Percentiles rank a stretch among this genome's conserved stretches.
Conservation (phyloP, 139 green algal species). For the Astrephomene gubernaculifera region DNA sequence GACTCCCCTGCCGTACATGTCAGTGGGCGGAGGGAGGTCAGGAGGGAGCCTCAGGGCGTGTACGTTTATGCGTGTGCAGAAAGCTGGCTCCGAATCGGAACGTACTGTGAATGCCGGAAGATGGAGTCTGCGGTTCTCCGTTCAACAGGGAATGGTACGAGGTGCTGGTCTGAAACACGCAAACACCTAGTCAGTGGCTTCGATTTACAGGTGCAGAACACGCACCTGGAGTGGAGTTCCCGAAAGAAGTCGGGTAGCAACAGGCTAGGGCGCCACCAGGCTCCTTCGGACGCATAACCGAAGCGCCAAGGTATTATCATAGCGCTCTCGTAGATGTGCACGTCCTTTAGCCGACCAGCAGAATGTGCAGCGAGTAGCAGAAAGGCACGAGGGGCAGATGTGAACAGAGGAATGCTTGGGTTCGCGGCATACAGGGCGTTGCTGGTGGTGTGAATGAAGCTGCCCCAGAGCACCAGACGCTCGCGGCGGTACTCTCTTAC, state of each 20-base stretch:
- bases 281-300: not conserved
- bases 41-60: not conserved
- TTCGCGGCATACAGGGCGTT: not conserved
- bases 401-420: conserved; percentile 14
- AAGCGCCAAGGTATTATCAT: conserved; percentile 30
- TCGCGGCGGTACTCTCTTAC: not conserved
- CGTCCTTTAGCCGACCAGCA: not conserved
- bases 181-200: not conserved
- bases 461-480: conserved; percentile 20
- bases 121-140: not conserved
- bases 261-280: not conserved
- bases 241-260: conserved; percentile 15
- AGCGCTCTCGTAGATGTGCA: conserved; percentile 24
- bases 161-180: not conserved
- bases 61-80: not conserved
- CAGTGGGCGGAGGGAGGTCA: no score
- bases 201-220: not conserved
- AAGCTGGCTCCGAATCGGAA: not conserved
- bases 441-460: conserved; percentile 9
- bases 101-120: not conserved
- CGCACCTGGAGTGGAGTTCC: not conserved
- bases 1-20: not conserved
- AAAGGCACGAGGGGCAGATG: not conserved
- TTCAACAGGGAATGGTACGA: not conserved
- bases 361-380: conserved; percentile 17